Percentiles rank a stretch among this genome's conserved stretches.
Evolutionary conservation across 2,329 filamentous ascomycete genomes (phyloP).

Genomic region (Nigrospora osmanthi): DNA sequence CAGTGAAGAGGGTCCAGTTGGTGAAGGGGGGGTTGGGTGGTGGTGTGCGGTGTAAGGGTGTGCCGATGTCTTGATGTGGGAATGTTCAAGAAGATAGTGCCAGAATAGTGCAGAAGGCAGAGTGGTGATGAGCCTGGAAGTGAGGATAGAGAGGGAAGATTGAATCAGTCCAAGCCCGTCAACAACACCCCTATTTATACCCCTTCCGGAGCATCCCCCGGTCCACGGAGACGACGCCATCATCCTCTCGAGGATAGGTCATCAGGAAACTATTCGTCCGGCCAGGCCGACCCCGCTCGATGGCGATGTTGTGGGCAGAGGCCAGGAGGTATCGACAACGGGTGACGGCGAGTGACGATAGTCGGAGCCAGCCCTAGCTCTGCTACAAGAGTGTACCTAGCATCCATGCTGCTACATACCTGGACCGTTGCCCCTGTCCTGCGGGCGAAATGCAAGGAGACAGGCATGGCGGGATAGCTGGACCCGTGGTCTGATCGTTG

Average conservation of each 20-base stretch:
- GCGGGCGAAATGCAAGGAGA: constrained; percentile 3
- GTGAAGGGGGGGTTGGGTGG: not conserved
- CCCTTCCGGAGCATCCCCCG: constrained; percentile 27
- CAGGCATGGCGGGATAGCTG: constrained; percentile 3
- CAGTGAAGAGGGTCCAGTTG: not conserved
- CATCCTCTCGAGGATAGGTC: constrained; percentile 13
- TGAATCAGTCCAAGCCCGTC: constrained; percentile 31
- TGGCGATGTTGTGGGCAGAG: constrained; percentile 21
- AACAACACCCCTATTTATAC: constrained; percentile 56
- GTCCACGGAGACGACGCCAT: constrained; percentile 17
- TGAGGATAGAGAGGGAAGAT: constrained; percentile 43
- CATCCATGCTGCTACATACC: too few relatives aligned
- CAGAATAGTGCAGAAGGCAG: too few relatives aligned
- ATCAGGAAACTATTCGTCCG: constrained; percentile 20
- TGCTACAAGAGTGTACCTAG: constrained; percentile 3
- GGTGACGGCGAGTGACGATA: constrained; percentile 4
- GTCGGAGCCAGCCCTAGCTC: constrained; percentile 3
- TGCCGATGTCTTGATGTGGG: not conserved
- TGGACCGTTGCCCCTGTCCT: not conserved
- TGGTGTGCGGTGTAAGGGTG: constrained; percentile 1
- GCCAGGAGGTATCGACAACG: constrained; percentile 7
- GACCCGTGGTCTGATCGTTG: constrained; percentile 3
- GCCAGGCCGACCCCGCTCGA: constrained; percentile 27
- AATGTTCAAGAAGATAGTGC: too few relatives aligned
- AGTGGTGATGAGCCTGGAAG: constrained; percentile 17